phyloP scores from a whole-genome alignment of 257 asterid species.

The Mentha longifolia region DNA sequence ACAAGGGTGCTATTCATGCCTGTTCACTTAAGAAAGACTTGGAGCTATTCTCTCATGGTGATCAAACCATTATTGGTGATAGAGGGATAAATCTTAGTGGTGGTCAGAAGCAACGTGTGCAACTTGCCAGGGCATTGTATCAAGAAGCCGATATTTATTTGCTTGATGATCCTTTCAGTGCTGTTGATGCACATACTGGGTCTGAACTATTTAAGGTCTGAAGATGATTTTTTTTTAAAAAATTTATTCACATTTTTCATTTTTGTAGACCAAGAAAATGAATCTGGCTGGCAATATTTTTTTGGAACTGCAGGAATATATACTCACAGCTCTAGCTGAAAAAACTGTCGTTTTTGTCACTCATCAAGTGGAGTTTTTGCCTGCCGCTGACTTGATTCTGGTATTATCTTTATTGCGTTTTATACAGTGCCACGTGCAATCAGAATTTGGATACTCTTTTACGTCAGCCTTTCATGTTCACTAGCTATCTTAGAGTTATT shows the following conservation, averaged over 20 bases:
- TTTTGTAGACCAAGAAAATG: slow-evolving; percentile 11
- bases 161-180: slow-evolving; percentile 98
- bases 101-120: slow-evolving; percentile 98
- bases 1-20: slow-evolving; percentile 88
- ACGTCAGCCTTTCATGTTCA: background rate
- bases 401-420: slow-evolving; percentile 47
- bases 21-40: slow-evolving; percentile 90
- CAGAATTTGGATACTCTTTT: background rate
- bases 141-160: slow-evolving; percentile 96
- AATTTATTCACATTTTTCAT: slow-evolving; percentile 3
- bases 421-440: background rate
- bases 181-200: slow-evolving; percentile 99
- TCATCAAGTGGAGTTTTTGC: slow-evolving; percentile 97
- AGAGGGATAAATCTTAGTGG: slow-evolving; percentile 99
- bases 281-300: slow-evolving; percentile 32
- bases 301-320: slow-evolving; percentile 75
- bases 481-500: slow-evolving; percentile 11
- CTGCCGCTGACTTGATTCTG: slow-evolving; percentile 94
- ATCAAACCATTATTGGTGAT: slow-evolving; percentile 97
- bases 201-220: slow-evolving; percentile 79
- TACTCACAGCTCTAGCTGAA: slow-evolving; percentile 79
- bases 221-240: slow-evolving; percentile 2
- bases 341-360: slow-evolving; percentile 93
- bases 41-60: slow-evolving; percentile 94
- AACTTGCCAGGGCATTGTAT: slow-evolving; percentile 95